These are phyloP conservation scores for Aquilaria yunnanensis DNA, from an alignment of 345 rosid genomes.

Conservation along the genomic window DNA sequence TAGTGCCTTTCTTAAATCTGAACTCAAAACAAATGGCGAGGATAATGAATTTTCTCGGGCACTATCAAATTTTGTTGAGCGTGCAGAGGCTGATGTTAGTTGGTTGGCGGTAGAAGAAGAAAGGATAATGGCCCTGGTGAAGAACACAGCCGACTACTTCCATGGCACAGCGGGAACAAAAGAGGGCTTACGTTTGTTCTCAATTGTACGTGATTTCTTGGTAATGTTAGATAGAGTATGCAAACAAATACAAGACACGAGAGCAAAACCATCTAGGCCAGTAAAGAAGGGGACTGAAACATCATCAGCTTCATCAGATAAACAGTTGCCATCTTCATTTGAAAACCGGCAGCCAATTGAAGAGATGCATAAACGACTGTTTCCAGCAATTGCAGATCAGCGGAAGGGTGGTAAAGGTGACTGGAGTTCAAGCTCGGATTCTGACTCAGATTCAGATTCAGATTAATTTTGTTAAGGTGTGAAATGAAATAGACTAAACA, in stretches of 20 bases:
- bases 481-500: not conserved
- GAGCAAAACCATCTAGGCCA: conserved; percentile 20
- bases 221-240: conserved; percentile 71
- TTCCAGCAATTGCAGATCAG: conserved; percentile 63
- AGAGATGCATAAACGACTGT: conserved; percentile 39
- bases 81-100: conserved; percentile 42
- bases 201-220: conserved; percentile 74
- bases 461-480: not conserved
- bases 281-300: conserved; percentile 28
- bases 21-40: conserved; percentile 34
- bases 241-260: conserved; percentile 44
- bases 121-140: conserved; percentile 58
- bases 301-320: conserved; percentile 16
- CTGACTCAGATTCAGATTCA: conserved; percentile 23
- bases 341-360: conserved; percentile 30
- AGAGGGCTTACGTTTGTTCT: conserved; percentile 81
- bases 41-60: conserved; percentile 34
- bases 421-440: conserved; percentile 51
- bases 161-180: conserved; percentile 63
- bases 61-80: conserved; percentile 46
- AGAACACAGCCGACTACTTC: conserved; percentile 77
- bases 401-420: conserved; percentile 17
- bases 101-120: conserved; percentile 53
- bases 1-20: conserved; percentile 41
- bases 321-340: conserved; percentile 10